Evolutionary conservation across 768 basidiomycete species (phyloP).

Genomic region (Mycena polygramma): DNA sequence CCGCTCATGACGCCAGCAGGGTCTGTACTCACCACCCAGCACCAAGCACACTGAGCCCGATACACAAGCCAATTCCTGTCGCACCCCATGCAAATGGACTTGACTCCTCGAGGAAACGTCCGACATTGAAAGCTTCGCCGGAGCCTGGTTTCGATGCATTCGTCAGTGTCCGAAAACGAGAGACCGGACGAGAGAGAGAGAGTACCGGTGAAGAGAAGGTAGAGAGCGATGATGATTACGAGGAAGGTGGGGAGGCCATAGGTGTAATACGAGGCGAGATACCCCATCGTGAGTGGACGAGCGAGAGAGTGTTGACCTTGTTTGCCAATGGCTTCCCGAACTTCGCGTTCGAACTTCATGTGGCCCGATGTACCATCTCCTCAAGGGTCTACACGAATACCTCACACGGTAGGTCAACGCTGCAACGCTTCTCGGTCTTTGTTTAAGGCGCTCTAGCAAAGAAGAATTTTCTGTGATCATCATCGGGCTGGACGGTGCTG

Average conservation of each 20-base stretch:
- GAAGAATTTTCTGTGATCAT: conserved; percentile 96
- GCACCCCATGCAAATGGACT: conserved; percentile 95
- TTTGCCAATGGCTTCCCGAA: conserved; percentile 25
- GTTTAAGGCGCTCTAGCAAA: conserved; percentile 60
- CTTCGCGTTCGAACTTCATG: conserved; percentile 15
- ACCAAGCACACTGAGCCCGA: conserved; percentile 93
- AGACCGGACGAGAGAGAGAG: conserved; percentile 40
- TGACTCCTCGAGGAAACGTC: conserved; percentile 93
- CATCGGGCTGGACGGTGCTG: conserved; percentile 92
- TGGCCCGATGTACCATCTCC: conserved; percentile 87
- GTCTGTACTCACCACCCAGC: conserved; percentile 86
- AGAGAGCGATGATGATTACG: conserved; percentile 77
- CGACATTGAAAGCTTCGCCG: conserved; percentile 94
- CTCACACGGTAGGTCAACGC: conserved; percentile 75
- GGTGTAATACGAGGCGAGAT: conserved; percentile 67
- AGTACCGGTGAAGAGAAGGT: conserved; percentile 90
- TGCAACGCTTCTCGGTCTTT: background rate
- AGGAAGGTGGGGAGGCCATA: conserved; percentile 80
- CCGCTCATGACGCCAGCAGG: background rate
- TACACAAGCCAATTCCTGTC: conserved; percentile 91
- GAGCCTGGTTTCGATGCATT: conserved; percentile 64
- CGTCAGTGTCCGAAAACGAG: conserved; percentile 12
- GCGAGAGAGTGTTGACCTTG: conserved; percentile 41
- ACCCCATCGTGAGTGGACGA: conserved; percentile 54
- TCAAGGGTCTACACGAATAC: conserved; percentile 93